Conservation (phyloP, 768 basidiomycete species). For the Pleurotus giganteus region DNA sequence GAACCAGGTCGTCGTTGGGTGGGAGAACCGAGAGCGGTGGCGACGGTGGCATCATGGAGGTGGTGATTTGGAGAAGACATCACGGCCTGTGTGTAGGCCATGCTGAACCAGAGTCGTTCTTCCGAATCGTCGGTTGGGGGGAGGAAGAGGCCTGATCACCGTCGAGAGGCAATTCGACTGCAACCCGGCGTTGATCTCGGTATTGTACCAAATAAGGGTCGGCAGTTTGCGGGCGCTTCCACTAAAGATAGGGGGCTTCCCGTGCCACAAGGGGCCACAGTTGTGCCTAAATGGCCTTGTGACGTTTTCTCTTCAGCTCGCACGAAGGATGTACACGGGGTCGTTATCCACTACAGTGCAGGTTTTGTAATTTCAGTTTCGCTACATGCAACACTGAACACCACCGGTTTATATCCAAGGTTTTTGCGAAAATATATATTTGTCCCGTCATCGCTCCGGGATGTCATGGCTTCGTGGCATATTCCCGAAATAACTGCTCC, state of each 20-base stretch:
- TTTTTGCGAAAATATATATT: background rate
- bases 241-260: background rate
- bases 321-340: background rate
- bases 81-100: slow-evolving; percentile 42
- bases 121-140: background rate
- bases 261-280: too few species aligned
- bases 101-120: slow-evolving; percentile 13
- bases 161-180: background rate
- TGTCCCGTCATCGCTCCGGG: too few species aligned
- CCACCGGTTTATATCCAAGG: background rate
- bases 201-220: slow-evolving; percentile 7
- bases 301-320: too few species aligned
- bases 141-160: slow-evolving; percentile 9
- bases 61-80: slow-evolving; percentile 15
- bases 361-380: too few species aligned
- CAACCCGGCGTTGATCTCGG: slow-evolving; percentile 4
- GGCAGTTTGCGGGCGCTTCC: background rate
- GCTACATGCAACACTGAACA: too few species aligned
- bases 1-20: slow-evolving; percentile 39
- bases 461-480: too few species aligned
- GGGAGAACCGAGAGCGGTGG: slow-evolving; percentile 23
- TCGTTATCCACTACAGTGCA: background rate
- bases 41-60: slow-evolving; percentile 27
- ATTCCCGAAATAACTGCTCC: too few species aligned
- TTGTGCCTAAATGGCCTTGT: too few species aligned